Conservation (phyloP, 2,329 filamentous ascomycete species). For the Colletotrichum karsti region DNA sequence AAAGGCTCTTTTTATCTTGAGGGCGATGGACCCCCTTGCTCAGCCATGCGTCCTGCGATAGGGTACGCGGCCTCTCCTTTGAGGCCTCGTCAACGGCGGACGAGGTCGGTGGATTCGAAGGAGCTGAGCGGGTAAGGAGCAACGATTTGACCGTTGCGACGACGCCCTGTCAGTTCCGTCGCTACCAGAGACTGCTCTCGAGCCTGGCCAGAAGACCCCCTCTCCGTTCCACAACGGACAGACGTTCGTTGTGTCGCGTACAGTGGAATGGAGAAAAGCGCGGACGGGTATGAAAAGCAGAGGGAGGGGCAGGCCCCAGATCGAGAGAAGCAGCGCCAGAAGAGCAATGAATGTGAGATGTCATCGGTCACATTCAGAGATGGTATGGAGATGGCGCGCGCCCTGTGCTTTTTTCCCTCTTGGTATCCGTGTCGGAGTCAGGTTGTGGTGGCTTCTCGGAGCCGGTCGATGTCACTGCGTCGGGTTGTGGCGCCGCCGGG, state of each 20-base stretch:
- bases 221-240: slow-evolving; percentile 21
- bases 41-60: neutral
- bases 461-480: neutral
- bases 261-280: slow-evolving; percentile 23
- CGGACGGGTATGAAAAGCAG: slow-evolving; percentile 8
- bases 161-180: neutral
- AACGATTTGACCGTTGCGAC: slow-evolving; percentile 1
- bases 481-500: neutral
- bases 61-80: neutral
- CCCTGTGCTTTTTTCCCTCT: neutral
- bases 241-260: slow-evolving; percentile 18
- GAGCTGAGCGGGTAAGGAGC: neutral
- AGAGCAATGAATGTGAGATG: neutral
- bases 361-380: neutral
- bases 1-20: neutral
- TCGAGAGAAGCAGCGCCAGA: neutral
- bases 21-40: neutral
- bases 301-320: neutral
- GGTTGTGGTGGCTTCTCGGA: neutral
- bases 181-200: neutral
- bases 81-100: neutral
- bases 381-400: neutral
- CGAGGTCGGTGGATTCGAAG: neutral
- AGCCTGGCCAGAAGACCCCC: neutral
- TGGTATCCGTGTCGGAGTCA: neutral